Conservation (phyloP, 371 early-diverging fungal genomes). For the Apophysomyces sp. region DNA sequence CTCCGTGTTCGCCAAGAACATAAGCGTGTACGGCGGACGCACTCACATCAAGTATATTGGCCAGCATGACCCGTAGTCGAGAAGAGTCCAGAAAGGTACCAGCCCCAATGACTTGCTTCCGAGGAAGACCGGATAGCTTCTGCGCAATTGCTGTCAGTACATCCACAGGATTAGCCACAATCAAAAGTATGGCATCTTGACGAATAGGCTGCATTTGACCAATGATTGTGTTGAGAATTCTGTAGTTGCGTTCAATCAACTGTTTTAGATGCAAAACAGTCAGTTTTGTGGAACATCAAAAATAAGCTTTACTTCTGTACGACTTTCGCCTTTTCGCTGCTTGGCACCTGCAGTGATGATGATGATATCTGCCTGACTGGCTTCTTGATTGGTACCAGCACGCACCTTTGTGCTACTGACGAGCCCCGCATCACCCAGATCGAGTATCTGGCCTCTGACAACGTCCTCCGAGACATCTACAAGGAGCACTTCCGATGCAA, state of each 20-base stretch:
- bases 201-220: conserved; percentile 76
- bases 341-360: conserved; percentile 90
- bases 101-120: conserved; percentile 80
- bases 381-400: conserved; percentile 62
- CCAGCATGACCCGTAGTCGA: conserved; percentile 68
- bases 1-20: conserved; percentile 89
- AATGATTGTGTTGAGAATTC: conserved; percentile 70
- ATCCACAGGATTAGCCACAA: conserved; percentile 87
- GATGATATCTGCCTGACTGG: conserved; percentile 83
- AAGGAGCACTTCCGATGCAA: conserved; percentile 70
- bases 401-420: conserved; percentile 65
- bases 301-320: conserved; percentile 42
- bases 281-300: neutral
- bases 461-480: conserved; percentile 66
- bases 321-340: conserved; percentile 76
- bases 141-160: conserved; percentile 82
- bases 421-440: conserved; percentile 76
- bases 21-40: conserved; percentile 78
- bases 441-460: conserved; percentile 75
- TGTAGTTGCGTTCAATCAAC: conserved; percentile 80
- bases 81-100: conserved; percentile 85
- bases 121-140: conserved; percentile 74
- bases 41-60: conserved; percentile 59
- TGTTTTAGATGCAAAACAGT: conserved; percentile 7
- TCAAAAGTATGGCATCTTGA: conserved; percentile 62